Base-by-base conservation (phyloP, 179 eudicot species). In the Vitellaria paradoxa region DNA sequence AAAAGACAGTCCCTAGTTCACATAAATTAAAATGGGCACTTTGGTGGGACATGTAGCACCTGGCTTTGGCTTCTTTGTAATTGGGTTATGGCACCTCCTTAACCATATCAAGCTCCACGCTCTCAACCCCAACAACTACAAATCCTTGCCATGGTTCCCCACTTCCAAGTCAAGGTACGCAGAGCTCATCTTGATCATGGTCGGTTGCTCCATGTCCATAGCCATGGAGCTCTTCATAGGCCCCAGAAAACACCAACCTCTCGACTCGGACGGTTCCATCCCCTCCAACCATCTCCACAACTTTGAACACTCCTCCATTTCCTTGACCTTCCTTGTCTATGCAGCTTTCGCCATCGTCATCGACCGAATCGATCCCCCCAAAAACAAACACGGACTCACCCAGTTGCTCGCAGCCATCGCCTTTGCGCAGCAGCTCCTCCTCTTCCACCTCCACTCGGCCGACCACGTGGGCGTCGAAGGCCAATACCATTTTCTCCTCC, bases 391-490 rank as follows among this genome's bases (percentile, higher is more conserved):
- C n/a, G 91, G 83, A 13, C 80, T 93, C 23, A 68, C 92, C 24
- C 87, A 82, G 50, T n/a, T 91, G 50, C 73, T 93, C 0, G 92
- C 76, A 0, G 86, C 94, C 2, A 57, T 85, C 12, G 96, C 92
- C 56, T 93, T 91, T 47, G 89, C 77, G 5, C 96, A 91, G 68
- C 87, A 91, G 67, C 80, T 91, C 40, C 85, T 93, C 21, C 52
- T 91, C 17, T 93, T 93, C 82, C 92, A 91, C 85, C 88, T 93
- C 74, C 97, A 93, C 82, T 93, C 97, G 0, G 53, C 93, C 8
- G 96, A 93, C 76, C 97, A 93, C 77, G 86, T 90, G 94, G 97
- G 96, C 3, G 87, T 93, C 2, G 97, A 93, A 71, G 97, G 97
- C 2, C 94, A 89, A 61, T 93, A 93, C 84, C 97, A 93, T 45